Evolutionary conservation across 495 filamentous ascomycete genomes (phyloP).

Genomic region (Cenococcum geophilum): DNA sequence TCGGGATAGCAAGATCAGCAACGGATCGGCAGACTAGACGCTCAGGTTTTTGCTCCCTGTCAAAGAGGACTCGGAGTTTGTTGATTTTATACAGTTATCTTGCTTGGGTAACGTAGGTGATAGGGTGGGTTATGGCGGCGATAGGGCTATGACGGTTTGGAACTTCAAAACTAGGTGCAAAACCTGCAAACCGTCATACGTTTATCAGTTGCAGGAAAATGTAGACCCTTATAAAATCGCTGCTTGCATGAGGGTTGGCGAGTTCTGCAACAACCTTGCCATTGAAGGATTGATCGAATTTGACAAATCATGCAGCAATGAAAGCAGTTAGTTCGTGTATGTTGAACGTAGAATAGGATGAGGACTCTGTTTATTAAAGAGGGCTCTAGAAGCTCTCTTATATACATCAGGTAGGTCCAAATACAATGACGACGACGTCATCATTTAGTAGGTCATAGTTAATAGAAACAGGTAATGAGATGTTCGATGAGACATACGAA

Average conservation of each 20-base stretch:
- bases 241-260: conserved; percentile 4
- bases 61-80: conserved; percentile 17
- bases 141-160: no score
- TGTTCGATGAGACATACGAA: no score
- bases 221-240: conserved; percentile 16
- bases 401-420: no score
- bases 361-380: no score
- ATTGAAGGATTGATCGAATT: conserved; percentile 15
- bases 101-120: conserved; percentile 14
- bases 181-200: no score
- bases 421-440: no score
- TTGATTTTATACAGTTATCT: conserved; percentile 18
- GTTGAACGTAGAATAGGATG: no score
- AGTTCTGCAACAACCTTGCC: conserved; percentile 15
- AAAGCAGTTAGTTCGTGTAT: conserved; percentile 11
- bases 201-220: conserved; percentile 20
- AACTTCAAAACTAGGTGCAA: no score
- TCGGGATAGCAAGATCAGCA: conserved; percentile 6
- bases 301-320: conserved; percentile 18
- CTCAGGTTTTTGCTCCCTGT: conserved; percentile 5
- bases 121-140: no score
- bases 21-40: conserved; percentile 9
- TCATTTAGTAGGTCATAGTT: no score
- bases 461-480: no score
- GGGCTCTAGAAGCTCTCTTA: no score